These are phyloP conservation scores for Penicillium janthinellum DNA, from an alignment of 2,329 filamentous ascomycete species.

Conservation along the genomic window DNA sequence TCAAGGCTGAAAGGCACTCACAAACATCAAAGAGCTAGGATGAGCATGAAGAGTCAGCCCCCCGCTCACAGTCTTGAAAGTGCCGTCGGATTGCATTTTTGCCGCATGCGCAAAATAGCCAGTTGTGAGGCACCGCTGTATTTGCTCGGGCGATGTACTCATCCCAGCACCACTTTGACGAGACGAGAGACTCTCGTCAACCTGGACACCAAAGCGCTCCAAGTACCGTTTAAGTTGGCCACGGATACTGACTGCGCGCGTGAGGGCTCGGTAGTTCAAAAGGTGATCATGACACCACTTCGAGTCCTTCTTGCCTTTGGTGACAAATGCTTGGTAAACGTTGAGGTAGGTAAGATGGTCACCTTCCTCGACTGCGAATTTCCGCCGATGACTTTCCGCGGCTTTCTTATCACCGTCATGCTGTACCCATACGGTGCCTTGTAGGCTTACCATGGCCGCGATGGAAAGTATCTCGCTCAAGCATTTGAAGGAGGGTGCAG, in stretches of 20 bases:
- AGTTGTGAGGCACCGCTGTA: constrained; percentile 79
- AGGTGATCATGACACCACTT: constrained; percentile 86
- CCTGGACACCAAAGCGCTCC: constrained; percentile 75
- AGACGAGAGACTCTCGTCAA: constrained; percentile 60
- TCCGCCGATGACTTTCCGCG: constrained; percentile 72
- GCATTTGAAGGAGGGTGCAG: constrained; percentile 73
- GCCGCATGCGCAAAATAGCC: constrained; percentile 95
- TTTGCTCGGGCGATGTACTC: constrained; percentile 66
- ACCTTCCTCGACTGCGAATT: constrained; percentile 89
- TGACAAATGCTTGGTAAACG: constrained; percentile 86
- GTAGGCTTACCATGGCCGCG: constrained; percentile 88
- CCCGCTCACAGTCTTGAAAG: constrained; percentile 81
- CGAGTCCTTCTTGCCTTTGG: constrained; percentile 76
- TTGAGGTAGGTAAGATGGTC: constrained; percentile 93
- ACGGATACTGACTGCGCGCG: constrained; percentile 79
- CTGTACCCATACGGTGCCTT: constrained; percentile 79
- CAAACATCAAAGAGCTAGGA: constrained; percentile 89
- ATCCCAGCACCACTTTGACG: constrained; percentile 35
- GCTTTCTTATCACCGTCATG: constrained; percentile 75
- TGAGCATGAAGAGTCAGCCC: constrained; percentile 80
- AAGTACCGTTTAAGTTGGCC: constrained; percentile 84
- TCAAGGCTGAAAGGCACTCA: constrained; percentile 39
- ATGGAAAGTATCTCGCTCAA: constrained; percentile 86
- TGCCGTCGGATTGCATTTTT: constrained; percentile 90
- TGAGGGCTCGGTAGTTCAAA: constrained; percentile 83